phyloP scores from a whole-genome alignment of 1,284 basidiomycete species.

The Moesziomyces sp. region DNA sequence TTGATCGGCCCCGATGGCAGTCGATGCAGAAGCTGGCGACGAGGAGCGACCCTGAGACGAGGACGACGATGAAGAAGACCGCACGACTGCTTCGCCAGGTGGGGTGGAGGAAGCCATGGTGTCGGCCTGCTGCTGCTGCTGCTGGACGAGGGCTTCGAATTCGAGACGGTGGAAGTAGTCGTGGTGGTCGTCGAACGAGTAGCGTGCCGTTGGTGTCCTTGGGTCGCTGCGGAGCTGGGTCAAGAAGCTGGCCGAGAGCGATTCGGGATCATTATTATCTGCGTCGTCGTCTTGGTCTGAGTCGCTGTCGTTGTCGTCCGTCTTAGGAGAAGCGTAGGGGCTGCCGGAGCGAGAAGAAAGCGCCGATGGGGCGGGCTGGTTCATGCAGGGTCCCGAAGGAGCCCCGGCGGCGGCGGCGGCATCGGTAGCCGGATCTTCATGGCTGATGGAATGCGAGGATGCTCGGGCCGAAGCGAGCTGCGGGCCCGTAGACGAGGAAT shows the following conservation, averaged over 20 bases:
- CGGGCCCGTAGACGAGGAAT: too few relatives aligned
- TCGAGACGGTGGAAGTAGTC: conserved; percentile 42
- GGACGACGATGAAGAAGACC: neutral
- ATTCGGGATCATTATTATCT: conserved; percentile 8
- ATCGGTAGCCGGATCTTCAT: too few relatives aligned
- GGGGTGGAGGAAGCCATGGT: conserved; percentile 8
- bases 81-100: neutral
- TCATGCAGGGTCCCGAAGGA: too few relatives aligned
- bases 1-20: conserved; percentile 5
- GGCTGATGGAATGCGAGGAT: too few relatives aligned
- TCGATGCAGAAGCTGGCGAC: conserved; percentile 8
- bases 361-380: too few relatives aligned
- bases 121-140: neutral
- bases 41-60: conserved; percentile 7
- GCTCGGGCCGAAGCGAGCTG: too few relatives aligned
- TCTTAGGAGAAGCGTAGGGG: too few relatives aligned
- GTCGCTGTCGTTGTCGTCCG: neutral
- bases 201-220: conserved; percentile 23
- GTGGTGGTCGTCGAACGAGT: conserved; percentile 49
- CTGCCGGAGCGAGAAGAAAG: too few relatives aligned
- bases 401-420: too few relatives aligned
- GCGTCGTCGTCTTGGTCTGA: conserved; percentile 10
- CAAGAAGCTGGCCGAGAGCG: conserved; percentile 30
- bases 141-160: conserved; percentile 32
- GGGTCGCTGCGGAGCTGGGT: conserved; percentile 22